phyloP scores from a whole-genome alignment of 1,284 basidiomycete species.

The Cutaneotrichosporon cavernicola region DNA sequence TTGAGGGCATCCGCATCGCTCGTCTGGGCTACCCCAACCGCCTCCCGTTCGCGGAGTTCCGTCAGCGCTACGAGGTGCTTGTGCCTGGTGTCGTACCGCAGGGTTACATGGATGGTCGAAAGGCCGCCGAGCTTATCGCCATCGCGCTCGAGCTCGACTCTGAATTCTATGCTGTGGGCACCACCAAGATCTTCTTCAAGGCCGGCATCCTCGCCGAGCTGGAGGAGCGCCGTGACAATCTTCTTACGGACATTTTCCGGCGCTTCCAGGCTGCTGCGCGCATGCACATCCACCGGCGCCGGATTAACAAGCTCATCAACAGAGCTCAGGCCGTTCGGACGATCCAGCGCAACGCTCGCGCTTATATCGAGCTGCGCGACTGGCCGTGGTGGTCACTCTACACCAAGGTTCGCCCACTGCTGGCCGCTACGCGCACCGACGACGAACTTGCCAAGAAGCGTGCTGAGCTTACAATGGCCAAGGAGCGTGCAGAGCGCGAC shows the following conservation, averaged over 20 bases:
- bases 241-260: conserved; percentile 87
- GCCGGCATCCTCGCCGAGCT: conserved; percentile 97
- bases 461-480: conserved; percentile 74
- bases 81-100: conserved; percentile 88
- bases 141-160: conserved; percentile 84
- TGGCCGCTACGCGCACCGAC: conserved; percentile 89
- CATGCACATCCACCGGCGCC: conserved; percentile 80
- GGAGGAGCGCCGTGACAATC: conserved; percentile 84
- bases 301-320: conserved; percentile 94
- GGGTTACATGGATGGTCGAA: conserved; percentile 96
- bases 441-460: conserved; percentile 89
- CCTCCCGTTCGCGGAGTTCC: conserved; percentile 94
- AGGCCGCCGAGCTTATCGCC: conserved; percentile 91
- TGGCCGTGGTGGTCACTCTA: conserved; percentile 99
- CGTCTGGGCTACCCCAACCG: conserved; percentile 96
- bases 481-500: conserved; percentile 82
- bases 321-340: conserved; percentile 86
- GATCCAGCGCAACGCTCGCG: conserved; percentile 88
- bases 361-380: conserved; percentile 83
- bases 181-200: conserved; percentile 99
- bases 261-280: conserved; percentile 80
- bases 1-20: conserved; percentile 98
- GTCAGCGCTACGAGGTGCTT: conserved; percentile 93
- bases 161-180: conserved; percentile 83
- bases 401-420: conserved; percentile 87